These are phyloP conservation scores for Sutorius australiensis DNA, from an alignment of 768 basidiomycete species.

Conservation along the genomic window DNA sequence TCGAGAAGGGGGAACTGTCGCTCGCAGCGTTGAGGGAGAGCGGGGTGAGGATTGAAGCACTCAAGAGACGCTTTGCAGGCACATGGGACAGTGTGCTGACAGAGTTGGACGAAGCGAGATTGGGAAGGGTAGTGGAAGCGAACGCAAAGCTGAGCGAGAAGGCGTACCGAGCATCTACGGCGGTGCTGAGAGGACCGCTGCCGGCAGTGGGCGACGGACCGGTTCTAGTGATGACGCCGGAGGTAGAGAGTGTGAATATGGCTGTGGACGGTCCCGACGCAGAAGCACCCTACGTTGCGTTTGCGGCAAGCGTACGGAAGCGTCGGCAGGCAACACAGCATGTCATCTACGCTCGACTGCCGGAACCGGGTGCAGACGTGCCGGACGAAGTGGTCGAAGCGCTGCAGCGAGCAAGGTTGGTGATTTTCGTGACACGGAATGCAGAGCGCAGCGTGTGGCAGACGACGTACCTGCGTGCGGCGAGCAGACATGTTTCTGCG, in stretches of 20 bases:
- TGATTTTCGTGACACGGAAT: constrained; percentile 56
- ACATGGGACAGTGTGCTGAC: constrained; percentile 40
- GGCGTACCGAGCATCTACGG: constrained; percentile 47
- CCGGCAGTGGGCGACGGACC: constrained; percentile 31
- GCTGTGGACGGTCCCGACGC: constrained; percentile 52
- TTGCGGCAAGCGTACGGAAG: constrained; percentile 39
- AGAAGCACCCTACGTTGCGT: constrained; percentile 44
- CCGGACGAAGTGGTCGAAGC: constrained; percentile 2
- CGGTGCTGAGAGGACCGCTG: constrained; percentile 42
- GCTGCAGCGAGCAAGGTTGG: not conserved
- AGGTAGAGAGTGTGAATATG: constrained; percentile 52
- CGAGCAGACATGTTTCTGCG: constrained; percentile 13
- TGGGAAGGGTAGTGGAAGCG: constrained; percentile 31
- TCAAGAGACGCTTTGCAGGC: constrained; percentile 52
- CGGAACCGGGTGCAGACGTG: constrained; percentile 3
- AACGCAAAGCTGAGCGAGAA: constrained; percentile 41
- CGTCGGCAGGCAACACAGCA: constrained; percentile 38
- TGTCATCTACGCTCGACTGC: constrained; percentile 40
- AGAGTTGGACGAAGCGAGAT: constrained; percentile 25
- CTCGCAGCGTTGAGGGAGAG: constrained; percentile 40
- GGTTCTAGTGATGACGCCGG: constrained; percentile 53
- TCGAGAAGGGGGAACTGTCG: constrained; percentile 41
- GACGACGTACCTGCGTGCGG: constrained; percentile 36
- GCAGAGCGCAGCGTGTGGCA: constrained; percentile 55
- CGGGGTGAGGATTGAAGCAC: constrained; percentile 40